A percentile compares a stretch with the other conserved stretches of the same genome.
Evolutionary conservation across 495 filamentous ascomycete species (phyloP).

Genomic region (Penicillium longicatenatum): DNA sequence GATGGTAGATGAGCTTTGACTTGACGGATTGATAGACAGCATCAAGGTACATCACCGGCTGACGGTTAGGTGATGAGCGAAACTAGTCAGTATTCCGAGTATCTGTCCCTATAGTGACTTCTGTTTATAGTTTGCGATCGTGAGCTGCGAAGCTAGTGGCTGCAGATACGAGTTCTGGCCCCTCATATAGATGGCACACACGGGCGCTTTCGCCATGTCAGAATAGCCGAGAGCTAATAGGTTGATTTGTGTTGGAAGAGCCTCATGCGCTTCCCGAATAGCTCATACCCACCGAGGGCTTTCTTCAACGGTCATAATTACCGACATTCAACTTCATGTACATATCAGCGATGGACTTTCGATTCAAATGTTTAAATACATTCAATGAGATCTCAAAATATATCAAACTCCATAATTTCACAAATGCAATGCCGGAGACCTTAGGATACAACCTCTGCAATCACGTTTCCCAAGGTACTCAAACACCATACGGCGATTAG

Average conservation of each 20-base stretch:
- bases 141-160: not conserved
- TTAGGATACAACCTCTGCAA: conserved; percentile 62
- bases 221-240: not conserved
- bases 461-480: conserved; percentile 82
- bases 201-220: not conserved
- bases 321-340: not conserved
- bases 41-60: not conserved
- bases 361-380: not conserved
- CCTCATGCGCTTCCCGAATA: not conserved
- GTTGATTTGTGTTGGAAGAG: not conserved
- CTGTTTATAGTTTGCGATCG: not conserved
- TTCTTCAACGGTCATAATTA: not conserved
- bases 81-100: too few relatives aligned
- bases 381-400: not conserved
- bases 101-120: too few relatives aligned
- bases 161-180: not conserved
- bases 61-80: too few relatives aligned
- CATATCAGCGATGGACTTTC: not conserved
- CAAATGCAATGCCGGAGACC: not conserved
- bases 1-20: not conserved
- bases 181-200: not conserved
- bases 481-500: conserved; percentile 81
- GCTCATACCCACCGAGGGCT: not conserved
- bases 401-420: not conserved
- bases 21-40: not conserved